Base-by-base conservation (phyloP, 306 rosid genomes). In the Lupinus albus region DNA sequence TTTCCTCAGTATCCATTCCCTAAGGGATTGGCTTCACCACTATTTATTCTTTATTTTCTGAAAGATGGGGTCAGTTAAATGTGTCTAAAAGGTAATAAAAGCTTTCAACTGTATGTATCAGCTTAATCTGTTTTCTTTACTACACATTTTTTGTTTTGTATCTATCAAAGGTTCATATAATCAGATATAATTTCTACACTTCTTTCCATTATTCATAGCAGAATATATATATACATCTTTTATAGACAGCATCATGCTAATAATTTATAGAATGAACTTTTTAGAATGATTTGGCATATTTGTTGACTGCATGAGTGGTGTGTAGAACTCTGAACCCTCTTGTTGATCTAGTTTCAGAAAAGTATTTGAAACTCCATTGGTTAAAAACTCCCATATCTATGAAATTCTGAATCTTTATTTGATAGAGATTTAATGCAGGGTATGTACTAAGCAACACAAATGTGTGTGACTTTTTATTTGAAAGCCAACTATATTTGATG, bases 21-120 rank as follows among this genome's bases (percentile, higher is more conserved):
- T 39, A 33, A 21, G 38, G 25, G 25, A 14, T 21, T 30, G 11
- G 54, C 17, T 12, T 25, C 49, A 3, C n/a, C n/a, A 33, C 4
- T 70, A 50, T 72, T 12, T 59, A 12, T 46, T 58, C 21, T 64
- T 51, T 28, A 46, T 35, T 53, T 38, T 15, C 15, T 8, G 32
- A 6, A 41, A 48, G 2, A 44, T 17, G 16, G 1, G 2, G n/a
- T 57, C 47, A 20, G 16, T 6, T 25, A 1, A 59, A 17, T 9
- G 3, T 60, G 61, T 47, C 61, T 46, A 48, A 51, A 25, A 32
- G 80, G 15, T 45, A 4, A 44, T 44, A 28, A 17, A 46, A 46
- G 47, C 30, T 30, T 78, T 47, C 80, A 78, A 41, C 59, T 74
- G 82, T 78, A 60, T 73, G 64, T 68, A 77, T 68, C 16, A 1